Base-by-base conservation (phyloP, 2,329 filamentous ascomycete genomes). In the Phialophora expanda region DNA sequence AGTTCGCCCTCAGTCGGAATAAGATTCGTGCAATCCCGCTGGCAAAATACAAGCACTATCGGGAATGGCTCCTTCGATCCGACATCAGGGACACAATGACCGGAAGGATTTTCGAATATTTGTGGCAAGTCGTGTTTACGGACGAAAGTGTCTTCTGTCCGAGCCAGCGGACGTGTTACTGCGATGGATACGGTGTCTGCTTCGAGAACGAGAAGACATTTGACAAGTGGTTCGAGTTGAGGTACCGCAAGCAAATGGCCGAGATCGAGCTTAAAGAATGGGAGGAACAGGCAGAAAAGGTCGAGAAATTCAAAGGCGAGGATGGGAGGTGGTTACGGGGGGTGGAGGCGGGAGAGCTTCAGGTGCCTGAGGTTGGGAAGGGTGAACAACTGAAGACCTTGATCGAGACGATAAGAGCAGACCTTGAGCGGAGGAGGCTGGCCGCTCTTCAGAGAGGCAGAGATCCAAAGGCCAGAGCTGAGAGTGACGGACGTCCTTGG, bases 101-200 rank as follows among this genome's bases (percentile, higher is more conserved):
- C 12, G 86, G 86, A 2, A 80, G 87, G 2, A 80, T 88, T 17
- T 88, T 86, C 79, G 87, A 89, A 73, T 88, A 89, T 72, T 75
- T 87, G 1, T 89, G 87, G 87, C 86, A 88, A 66, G 86, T 83
- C 65, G 80, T 89, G 14, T 89, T 88, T 73, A 84, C 85, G 0
- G 84, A 82, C 1, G 66, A 81, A 51, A 71, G 75, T 14, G 75
- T 78, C 28, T 72, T 79, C 51, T 84, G 82, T 64, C 79, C 81
- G 3, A 75, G 76, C 32, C 83, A 87, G 76, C 80, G 84, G 63
- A 75, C 83, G 0, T 89, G 87, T 76, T 87, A 87, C 67, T 89
- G 87, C 73, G 86, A 89, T 66, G 86, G 85, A 5, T 89, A 84
- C 57, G 87, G 87, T 1, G 76, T 86, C 9, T 89, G 87, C 72